Evolutionary conservation across 2,329 filamentous ascomycete genomes (phyloP), one percentile per base, ranked within the genome.

Genomic region (Xylaria sp.): DNA sequence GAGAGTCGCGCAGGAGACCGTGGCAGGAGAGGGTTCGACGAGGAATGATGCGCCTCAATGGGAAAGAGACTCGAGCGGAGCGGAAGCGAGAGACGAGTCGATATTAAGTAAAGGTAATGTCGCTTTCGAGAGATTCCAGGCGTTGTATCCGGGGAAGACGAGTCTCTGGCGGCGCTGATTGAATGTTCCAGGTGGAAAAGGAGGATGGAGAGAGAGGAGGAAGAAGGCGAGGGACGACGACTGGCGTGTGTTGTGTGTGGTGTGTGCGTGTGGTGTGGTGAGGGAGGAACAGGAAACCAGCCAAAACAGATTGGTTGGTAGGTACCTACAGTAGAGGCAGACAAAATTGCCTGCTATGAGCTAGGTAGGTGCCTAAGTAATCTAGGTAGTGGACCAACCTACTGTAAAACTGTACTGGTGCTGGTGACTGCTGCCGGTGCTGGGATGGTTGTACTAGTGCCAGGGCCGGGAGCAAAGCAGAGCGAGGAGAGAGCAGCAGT

Each of bases 31-130:
- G 69, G 68, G 63, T 44, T 65, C 56, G 72, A 72, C 63, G 69
- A 65, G 66, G 65, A 72, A 72, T 58, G 72, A 77, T 78, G 76
- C 76, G 77, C 77, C 74, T 74, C 72, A 73, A 68, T 67, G 59
- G 62, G 62, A 66, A 72, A 68, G 73, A 72, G 73, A 73, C 74
- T 74, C 70, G 66, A 73, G 70, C 62, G 72, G 58, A 66, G 71
- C 69, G 72, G 65, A 63, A 59, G 66, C 70, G 64, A 71, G 39
- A 69, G 71, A 67, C 52, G 66, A 71, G 63, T 71, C 70, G 70
- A 70, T 70, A 74, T 70, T 70, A 71, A 66, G 70, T 68, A 72
- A 69, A 58, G 66, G 72, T 70, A 50, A 48, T 65, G 70, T 66
- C 68, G 71, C 66, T 65, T 68, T 70, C 59, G 74, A 72, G 67